Conservation (phyloP, 2,329 filamentous ascomycete genomes). For the Ophiocordyceps unilateralis region DNA sequence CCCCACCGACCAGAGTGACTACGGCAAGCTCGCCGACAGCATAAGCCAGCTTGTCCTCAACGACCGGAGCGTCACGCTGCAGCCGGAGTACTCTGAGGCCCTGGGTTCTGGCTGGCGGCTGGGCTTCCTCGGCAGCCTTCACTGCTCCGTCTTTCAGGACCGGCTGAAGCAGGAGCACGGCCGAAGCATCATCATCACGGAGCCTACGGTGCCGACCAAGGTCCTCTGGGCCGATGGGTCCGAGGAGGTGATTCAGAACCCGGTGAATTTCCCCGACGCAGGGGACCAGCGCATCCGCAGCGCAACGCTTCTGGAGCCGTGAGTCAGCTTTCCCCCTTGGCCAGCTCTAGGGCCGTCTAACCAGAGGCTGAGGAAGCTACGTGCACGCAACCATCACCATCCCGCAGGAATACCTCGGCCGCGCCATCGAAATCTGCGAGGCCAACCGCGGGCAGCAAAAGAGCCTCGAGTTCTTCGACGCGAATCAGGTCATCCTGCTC, state of each 20-base stretch:
- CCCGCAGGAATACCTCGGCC: conserved; percentile 84
- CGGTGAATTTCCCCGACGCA: conserved; percentile 66
- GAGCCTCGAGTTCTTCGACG: conserved; percentile 78
- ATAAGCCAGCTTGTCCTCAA: conserved; percentile 89
- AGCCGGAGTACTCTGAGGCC: conserved; percentile 88
- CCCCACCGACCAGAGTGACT: conserved; percentile 78
- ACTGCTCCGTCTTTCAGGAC: conserved; percentile 98
- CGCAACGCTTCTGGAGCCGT: conserved; percentile 33
- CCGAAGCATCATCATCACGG: conserved; percentile 88
- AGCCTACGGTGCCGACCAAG: conserved; percentile 85
- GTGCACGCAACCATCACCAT: conserved; percentile 76
- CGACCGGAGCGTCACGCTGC: conserved; percentile 82
- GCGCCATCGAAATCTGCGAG: conserved; percentile 90
- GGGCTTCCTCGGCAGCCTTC: conserved; percentile 87
- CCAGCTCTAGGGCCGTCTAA: not conserved
- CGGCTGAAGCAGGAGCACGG: conserved; percentile 87
- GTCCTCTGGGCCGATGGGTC: conserved; percentile 62
- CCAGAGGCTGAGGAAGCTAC: conserved; percentile 21
- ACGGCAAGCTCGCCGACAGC: conserved; percentile 75
- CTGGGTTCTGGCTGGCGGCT: conserved; percentile 86
- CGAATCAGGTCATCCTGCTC: conserved; percentile 83
- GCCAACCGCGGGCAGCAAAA: conserved; percentile 74
- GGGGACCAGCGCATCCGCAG: conserved; percentile 29
- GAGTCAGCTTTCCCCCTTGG: conserved; percentile 9
- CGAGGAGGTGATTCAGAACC: conserved; percentile 68